Evolutionary conservation across 176 grass and related monocot species (phyloP).

Genomic region (Elaeis guineensis): DNA sequence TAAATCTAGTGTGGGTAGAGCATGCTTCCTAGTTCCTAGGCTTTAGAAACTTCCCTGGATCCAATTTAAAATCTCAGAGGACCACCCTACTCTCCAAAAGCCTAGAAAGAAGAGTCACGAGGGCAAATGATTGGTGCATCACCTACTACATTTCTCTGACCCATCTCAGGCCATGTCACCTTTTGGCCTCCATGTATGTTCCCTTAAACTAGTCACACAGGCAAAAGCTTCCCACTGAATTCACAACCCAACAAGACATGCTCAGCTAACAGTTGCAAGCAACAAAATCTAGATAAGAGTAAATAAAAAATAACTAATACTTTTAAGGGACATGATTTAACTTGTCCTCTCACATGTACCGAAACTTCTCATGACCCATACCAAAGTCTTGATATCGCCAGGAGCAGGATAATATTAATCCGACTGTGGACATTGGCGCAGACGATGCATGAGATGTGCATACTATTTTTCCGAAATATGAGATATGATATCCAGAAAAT

Average conservation of each 20-base stretch:
- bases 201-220: not conserved
- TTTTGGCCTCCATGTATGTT: not conserved
- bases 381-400: too few relatives aligned
- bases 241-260: not conserved
- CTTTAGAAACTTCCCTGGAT: slow-evolving; percentile 3
- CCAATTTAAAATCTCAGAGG: slow-evolving; percentile 5
- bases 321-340: too few relatives aligned
- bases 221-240: not conserved
- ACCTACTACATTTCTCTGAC: not conserved
- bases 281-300: too few relatives aligned
- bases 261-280: not conserved
- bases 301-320: too few relatives aligned
- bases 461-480: too few relatives aligned
- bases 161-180: not conserved
- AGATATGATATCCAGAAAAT: too few relatives aligned
- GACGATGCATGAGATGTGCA: too few relatives aligned
- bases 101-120: not conserved
- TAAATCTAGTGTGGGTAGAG: not conserved
- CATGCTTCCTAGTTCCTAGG: not conserved
- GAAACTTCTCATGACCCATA: too few relatives aligned
- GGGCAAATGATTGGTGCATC: not conserved
- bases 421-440: too few relatives aligned
- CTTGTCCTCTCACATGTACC: too few relatives aligned
- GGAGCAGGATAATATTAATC: too few relatives aligned
- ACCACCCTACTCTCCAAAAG: slow-evolving; percentile 14